These are phyloP conservation scores for Ramichloridium luteum DNA, from an alignment of 2,329 filamentous ascomycete species.

Conservation along the genomic window DNA sequence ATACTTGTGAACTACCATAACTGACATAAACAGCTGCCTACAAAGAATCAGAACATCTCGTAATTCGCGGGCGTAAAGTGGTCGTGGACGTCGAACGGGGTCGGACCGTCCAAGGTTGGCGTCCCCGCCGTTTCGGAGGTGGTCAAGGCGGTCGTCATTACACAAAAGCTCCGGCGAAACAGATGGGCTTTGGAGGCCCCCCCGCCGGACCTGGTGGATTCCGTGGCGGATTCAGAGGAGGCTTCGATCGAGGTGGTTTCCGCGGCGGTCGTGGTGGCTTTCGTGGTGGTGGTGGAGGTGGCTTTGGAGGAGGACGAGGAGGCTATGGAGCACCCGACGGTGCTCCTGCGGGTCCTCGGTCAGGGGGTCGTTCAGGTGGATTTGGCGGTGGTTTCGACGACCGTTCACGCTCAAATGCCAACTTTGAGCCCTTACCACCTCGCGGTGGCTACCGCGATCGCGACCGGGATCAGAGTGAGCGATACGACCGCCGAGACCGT, in stretches of 20 bases:
- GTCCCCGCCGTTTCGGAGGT: conserved; percentile 79
- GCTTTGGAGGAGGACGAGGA: conserved; percentile 22
- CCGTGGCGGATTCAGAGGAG: conserved; percentile 39
- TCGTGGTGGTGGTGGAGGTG: conserved; percentile 30
- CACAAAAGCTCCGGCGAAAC: conserved; percentile 61
- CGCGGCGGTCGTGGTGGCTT: conserved; percentile 35
- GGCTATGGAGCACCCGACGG: conserved; percentile 36
- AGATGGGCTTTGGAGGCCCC: conserved; percentile 46
- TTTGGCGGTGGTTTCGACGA: conserved; percentile 27
- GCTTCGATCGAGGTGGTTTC: conserved; percentile 41
- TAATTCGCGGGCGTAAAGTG: conserved; percentile 83
- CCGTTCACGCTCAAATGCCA: conserved; percentile 55
- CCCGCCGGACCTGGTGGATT: conserved; percentile 44
- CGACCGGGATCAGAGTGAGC: conserved; percentile 18
- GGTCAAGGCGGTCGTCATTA: conserved; percentile 87
- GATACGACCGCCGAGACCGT: conserved; percentile 14
- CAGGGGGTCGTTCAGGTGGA: conserved; percentile 23
- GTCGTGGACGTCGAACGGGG: conserved; percentile 94
- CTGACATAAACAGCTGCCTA: conserved; percentile 62
- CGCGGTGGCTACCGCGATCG: conserved; percentile 41
- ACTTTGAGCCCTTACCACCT: conserved; percentile 70
- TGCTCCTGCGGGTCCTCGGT: conserved; percentile 36
- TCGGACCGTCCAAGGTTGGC: conserved; percentile 87
- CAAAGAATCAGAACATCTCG: conserved; percentile 70
- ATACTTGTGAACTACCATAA: conserved; percentile 25